Conservation (phyloP, 768 basidiomycete species). For the Mycena galopus region DNA sequence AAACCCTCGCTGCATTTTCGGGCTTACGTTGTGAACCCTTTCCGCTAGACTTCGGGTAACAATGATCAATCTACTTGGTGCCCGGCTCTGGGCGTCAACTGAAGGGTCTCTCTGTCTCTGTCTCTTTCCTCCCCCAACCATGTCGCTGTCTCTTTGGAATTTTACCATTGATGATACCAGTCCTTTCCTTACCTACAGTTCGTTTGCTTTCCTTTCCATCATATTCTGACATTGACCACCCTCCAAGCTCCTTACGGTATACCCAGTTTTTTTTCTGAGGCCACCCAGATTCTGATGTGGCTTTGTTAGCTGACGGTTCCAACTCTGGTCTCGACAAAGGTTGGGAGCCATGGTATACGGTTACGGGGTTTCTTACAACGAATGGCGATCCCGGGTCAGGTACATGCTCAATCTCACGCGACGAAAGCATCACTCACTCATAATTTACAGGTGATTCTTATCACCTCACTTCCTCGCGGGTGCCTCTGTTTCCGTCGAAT, state of each 20-base stretch:
- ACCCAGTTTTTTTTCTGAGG: not conserved
- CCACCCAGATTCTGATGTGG: not conserved
- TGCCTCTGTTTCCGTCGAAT: constrained; percentile 18
- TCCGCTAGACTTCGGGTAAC: not conserved
- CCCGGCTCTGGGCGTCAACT: no score
- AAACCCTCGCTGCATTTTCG: no score
- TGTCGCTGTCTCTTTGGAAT: constrained; percentile 18
- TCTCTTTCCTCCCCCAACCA: not conserved
- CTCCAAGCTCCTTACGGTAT: constrained; percentile 29
- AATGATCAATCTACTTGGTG: not conserved
- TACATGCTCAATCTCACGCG: not conserved
- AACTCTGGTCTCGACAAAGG: constrained; percentile 25
- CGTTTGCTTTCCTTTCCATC: not conserved
- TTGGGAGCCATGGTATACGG: constrained; percentile 28
- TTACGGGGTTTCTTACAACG: constrained; percentile 2
- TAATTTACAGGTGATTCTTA: constrained; percentile 15
- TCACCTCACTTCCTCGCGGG: constrained; percentile 20
- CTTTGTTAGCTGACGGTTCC: constrained; percentile 21
- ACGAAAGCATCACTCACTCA: not conserved
- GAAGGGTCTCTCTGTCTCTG: not conserved
- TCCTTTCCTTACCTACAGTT: constrained; percentile 41
- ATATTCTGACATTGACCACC: not conserved
- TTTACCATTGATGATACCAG: constrained; percentile 7
- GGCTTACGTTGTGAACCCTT: no score
- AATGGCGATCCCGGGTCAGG: constrained; percentile 10